A percentile compares a stretch with the other conserved stretches of the same genome.
These are phyloP conservation scores for Francoa sonchifolia DNA, from an alignment of 441 rosid species.

Conservation along the genomic window DNA sequence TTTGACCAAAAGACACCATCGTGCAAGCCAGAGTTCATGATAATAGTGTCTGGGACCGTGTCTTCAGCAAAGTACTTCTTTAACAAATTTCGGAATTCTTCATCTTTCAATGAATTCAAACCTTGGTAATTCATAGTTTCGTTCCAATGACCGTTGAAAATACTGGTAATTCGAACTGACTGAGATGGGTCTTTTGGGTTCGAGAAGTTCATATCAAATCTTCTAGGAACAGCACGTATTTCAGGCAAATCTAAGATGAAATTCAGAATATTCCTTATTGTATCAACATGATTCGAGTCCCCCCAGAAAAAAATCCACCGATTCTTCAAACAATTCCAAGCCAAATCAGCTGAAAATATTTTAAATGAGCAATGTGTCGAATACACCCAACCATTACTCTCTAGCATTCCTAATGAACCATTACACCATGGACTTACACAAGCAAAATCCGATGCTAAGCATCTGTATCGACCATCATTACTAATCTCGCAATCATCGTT, in stretches of 20 bases:
- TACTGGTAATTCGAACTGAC: constrained; percentile 74
- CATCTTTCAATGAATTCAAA: constrained; percentile 56
- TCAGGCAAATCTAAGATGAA: constrained; percentile 60
- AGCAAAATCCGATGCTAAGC: constrained; percentile 46
- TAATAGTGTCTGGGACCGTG: constrained; percentile 55
- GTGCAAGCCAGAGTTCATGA: constrained; percentile 86
- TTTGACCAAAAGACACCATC: constrained; percentile 65
- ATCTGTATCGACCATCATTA: constrained; percentile 66
- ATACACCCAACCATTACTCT: constrained; percentile 98
- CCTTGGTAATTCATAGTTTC: constrained; percentile 76
- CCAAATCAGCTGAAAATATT: constrained; percentile 41
- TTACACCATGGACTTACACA: constrained; percentile 78
- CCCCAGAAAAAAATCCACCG: constrained; percentile 99
- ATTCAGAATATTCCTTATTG: constrained; percentile 75
- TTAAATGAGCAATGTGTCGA: constrained; percentile 71
- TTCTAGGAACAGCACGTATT: constrained; percentile 58
- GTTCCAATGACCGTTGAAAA: constrained; percentile 92
- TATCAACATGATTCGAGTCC: constrained; percentile 92
- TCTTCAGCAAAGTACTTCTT: constrained; percentile 60
- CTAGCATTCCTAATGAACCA: constrained; percentile 59
- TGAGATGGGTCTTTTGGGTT: constrained; percentile 59
- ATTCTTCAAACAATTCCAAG: constrained; percentile 68
- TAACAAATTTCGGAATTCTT: constrained; percentile 47
- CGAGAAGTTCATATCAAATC: constrained; percentile 67
- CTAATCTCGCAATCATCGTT: constrained; percentile 56